phyloP scores from a whole-genome alignment of 495 filamentous ascomycete genomes.

The Neurospora terricola region DNA sequence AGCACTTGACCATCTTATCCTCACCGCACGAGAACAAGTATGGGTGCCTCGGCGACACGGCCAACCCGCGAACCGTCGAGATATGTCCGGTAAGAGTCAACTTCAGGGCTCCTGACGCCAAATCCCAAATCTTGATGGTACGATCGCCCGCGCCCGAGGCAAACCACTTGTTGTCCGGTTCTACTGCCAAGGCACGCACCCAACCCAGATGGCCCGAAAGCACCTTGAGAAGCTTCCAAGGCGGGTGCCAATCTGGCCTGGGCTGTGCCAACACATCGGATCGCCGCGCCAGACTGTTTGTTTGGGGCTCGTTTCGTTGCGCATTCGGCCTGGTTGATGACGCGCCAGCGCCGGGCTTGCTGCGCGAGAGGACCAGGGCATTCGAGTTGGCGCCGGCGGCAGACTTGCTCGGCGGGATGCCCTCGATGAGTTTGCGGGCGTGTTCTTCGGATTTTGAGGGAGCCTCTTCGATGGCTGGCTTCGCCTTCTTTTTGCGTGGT shows the following conservation, averaged over 20 bases:
- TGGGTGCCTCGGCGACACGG: slow-evolving; percentile 86
- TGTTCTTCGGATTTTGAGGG: slow-evolving; percentile 40
- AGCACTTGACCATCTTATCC: slow-evolving; percentile 99
- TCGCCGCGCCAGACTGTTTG: slow-evolving; percentile 50
- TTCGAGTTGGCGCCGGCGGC: slow-evolving; percentile 38
- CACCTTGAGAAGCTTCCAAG: slow-evolving; percentile 97
- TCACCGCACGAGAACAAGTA: slow-evolving; percentile 98
- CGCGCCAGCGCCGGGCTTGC: slow-evolving; percentile 5
- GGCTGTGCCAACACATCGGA: slow-evolving; percentile 56
- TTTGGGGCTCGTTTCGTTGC: slow-evolving; percentile 18
- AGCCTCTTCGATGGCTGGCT: slow-evolving; percentile 31
- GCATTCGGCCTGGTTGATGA: slow-evolving; percentile 2
- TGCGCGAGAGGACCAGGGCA: slow-evolving; percentile 46
- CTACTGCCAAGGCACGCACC: slow-evolving; percentile 84
- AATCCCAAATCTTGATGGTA: slow-evolving; percentile 98
- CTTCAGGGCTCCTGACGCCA: slow-evolving; percentile 71
- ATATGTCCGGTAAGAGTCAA: slow-evolving; percentile 96
- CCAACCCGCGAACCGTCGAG: slow-evolving; percentile 87
- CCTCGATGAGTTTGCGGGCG: slow-evolving; percentile 62
- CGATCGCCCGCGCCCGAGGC: slow-evolving; percentile 91
- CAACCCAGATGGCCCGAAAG: slow-evolving; percentile 95
- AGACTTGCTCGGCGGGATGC: slow-evolving; percentile 40
- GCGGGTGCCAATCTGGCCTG: slow-evolving; percentile 88
- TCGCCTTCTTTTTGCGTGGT: slow-evolving; percentile 27
- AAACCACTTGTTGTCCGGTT: slow-evolving; percentile 97